A percentile compares a stretch with the other conserved stretches of the same genome.
Evolutionary conservation across 2,329 filamentous ascomycete genomes (phyloP).

Genomic region (Tricladium varicosporioides): DNA sequence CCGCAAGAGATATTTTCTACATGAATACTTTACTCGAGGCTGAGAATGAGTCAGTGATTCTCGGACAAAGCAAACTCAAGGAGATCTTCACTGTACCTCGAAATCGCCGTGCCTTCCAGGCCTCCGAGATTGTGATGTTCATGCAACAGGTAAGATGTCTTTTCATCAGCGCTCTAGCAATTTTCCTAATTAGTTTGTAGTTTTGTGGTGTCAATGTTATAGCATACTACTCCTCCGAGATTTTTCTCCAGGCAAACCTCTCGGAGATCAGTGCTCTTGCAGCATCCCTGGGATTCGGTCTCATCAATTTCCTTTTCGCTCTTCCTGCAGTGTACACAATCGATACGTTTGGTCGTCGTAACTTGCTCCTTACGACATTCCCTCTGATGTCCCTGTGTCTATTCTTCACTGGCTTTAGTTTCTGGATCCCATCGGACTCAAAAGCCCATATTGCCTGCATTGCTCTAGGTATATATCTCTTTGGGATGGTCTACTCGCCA

Average conservation of each 20-base stretch:
- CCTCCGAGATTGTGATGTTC: conserved; percentile 64
- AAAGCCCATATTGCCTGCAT: conserved; percentile 35
- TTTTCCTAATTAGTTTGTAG: neutral
- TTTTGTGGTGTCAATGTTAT: conserved; percentile 38
- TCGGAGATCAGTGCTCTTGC: conserved; percentile 50
- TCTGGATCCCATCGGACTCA: conserved; percentile 44
- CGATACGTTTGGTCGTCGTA: conserved; percentile 60
- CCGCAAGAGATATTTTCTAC: conserved; percentile 55
- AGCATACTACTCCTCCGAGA: conserved; percentile 59
- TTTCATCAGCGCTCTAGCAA: neutral
- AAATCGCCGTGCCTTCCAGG: conserved; percentile 59
- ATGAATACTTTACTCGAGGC: conserved; percentile 56
- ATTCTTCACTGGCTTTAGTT: conserved; percentile 51
- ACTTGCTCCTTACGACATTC: conserved; percentile 25
- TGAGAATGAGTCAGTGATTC: conserved; percentile 50
- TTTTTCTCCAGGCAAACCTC: conserved; percentile 57
- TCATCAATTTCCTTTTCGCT: conserved; percentile 65
- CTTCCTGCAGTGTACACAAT: conserved; percentile 64
- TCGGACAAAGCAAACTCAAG: conserved; percentile 48
- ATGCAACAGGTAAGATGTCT: conserved; percentile 53
- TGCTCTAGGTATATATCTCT: conserved; percentile 60
- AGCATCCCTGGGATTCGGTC: conserved; percentile 61
- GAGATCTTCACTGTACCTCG: conserved; percentile 60
- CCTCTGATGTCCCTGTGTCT: conserved; percentile 34
- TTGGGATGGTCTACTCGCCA: conserved; percentile 49